Evolutionary conservation across 1,284 basidiomycete species (phyloP).

Genomic region (Moniliophthora roreri): DNA sequence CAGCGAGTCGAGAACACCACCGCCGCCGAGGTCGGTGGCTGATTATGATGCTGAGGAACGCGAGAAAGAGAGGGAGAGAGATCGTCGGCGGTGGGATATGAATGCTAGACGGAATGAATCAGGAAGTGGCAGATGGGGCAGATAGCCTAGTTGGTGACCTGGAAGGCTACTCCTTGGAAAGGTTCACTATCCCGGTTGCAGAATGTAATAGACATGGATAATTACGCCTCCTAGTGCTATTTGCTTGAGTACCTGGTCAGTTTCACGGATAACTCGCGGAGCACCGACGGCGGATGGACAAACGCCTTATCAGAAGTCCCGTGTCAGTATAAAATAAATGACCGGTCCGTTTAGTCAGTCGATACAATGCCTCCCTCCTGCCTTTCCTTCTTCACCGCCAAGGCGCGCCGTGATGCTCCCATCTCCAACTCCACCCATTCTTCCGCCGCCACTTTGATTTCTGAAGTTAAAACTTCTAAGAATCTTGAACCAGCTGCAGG

Average conservation of each 20-base stretch:
- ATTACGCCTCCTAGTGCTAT: too few relatives aligned
- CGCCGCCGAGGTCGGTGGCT: slow-evolving; percentile 20
- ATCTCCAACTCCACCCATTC: neutral
- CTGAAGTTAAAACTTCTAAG: neutral
- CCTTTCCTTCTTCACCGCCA: neutral
- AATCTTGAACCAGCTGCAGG: neutral
- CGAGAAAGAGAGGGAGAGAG: slow-evolving; percentile 50
- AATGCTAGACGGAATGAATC: slow-evolving; percentile 36
- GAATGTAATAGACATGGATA: too few relatives aligned
- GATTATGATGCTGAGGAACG: slow-evolving; percentile 43
- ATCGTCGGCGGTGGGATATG: slow-evolving; percentile 52
- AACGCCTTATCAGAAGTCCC: neutral
- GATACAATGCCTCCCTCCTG: neutral
- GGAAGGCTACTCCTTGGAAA: too few relatives aligned
- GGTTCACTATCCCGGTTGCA: too few relatives aligned
- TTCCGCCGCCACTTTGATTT: neutral
- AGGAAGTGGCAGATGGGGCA: neutral
- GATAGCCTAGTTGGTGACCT: too few relatives aligned
- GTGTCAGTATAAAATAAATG: neutral
- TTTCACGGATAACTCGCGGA: too few relatives aligned
- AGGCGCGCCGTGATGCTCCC: neutral
- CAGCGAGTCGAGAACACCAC: slow-evolving; percentile 20
- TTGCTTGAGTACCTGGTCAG: too few relatives aligned
- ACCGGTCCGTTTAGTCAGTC: neutral
- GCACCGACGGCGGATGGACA: too few relatives aligned